Evolutionary conservation across 805 yeast species (phyloP).

Genomic region (Myxozyma lipomycoides): DNA sequence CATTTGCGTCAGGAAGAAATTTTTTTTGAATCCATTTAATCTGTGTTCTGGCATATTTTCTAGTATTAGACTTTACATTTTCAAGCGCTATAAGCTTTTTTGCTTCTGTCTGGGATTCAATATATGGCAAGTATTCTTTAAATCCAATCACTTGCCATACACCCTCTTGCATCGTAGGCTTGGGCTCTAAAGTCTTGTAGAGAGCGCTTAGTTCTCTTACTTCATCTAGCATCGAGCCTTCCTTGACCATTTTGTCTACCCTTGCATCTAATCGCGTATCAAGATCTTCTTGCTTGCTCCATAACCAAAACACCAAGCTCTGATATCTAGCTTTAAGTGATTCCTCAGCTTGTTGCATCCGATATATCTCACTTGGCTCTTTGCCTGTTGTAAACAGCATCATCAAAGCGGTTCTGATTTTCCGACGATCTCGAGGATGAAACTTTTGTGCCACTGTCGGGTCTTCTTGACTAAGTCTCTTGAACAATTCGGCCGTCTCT

Average conservation of each 20-base stretch:
- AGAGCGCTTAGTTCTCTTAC: constrained; percentile 54
- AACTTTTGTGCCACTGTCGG: constrained; percentile 73
- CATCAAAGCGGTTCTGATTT: constrained; percentile 77
- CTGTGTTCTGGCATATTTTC: constrained; percentile 84
- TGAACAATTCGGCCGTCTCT: constrained; percentile 38
- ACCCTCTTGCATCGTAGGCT: constrained; percentile 63
- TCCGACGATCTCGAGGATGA: constrained; percentile 84
- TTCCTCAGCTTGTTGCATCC: constrained; percentile 46
- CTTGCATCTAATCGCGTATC: constrained; percentile 65
- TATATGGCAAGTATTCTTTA: constrained; percentile 80
- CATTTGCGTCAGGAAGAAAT: constrained; percentile 48
- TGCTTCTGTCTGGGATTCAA: constrained; percentile 33
- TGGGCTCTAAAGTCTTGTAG: constrained; percentile 30
- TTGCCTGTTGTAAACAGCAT: constrained; percentile 64
- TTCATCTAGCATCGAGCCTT: constrained; percentile 64
- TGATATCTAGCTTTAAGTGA: constrained; percentile 25
- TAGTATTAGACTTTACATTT: constrained; percentile 76
- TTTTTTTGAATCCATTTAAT: constrained; percentile 84
- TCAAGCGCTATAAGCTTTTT: constrained; percentile 50
- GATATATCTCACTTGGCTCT: constrained; percentile 67
- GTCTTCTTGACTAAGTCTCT: constrained; percentile 52
- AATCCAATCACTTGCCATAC: constrained; percentile 95
- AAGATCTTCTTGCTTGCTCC: constrained; percentile 56
- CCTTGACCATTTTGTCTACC: constrained; percentile 75
- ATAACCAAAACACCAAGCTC: constrained; percentile 73